Base-by-base conservation (phyloP, 1,139 yeast species). In the Geotrichum phurueaensis region DNA sequence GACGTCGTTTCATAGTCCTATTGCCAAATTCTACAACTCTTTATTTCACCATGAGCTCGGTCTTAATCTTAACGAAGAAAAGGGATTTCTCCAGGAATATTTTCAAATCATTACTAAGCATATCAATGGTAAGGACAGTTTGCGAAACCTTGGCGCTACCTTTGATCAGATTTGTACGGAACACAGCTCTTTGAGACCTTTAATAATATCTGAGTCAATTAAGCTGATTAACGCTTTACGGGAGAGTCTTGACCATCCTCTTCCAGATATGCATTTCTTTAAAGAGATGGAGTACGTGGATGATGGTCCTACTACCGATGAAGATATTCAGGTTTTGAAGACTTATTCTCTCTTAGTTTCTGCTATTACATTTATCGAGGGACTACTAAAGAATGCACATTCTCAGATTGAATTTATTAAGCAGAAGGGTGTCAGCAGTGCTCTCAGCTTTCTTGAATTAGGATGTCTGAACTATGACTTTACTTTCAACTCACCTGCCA, bases 91-190 rank as follows among this genome's bases (percentile, higher is more conserved):
- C 27, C 70, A 73, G 61, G 84, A 87, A 50, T 64, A 66, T 23
- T 65, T 70, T 33, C 60, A 58, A 12, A 56, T 61, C 15, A 53
- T 69, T 29, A 57, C 66, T 2, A 59, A 63, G 2, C 66, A 65
- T 47, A 55, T 68, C 33, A 56, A 64, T 9, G 62, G 65, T 49
- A 68, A 66, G 36, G 71, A 68, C 22, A 64, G 79, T 77, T 67
- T 78, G 81, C 15, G 78, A 78, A 23, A 79, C 75, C 71, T 89
- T 33, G 97, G 96, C 0, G 77, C 82, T 47, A 81, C 88, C 0
- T 79, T 91, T 67, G 97, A 92, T 69, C 96, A 89, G 66, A 76
- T 92, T 57, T 86, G 90, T 7, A 81, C 97, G 67, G 97, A 92
- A 70, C 89, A 89, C 68, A 86, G 96, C 1, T 81, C 81, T 1